Conservation (phyloP, 2,329 filamentous ascomycete genomes). For the Tolypocladium inflatum region DNA sequence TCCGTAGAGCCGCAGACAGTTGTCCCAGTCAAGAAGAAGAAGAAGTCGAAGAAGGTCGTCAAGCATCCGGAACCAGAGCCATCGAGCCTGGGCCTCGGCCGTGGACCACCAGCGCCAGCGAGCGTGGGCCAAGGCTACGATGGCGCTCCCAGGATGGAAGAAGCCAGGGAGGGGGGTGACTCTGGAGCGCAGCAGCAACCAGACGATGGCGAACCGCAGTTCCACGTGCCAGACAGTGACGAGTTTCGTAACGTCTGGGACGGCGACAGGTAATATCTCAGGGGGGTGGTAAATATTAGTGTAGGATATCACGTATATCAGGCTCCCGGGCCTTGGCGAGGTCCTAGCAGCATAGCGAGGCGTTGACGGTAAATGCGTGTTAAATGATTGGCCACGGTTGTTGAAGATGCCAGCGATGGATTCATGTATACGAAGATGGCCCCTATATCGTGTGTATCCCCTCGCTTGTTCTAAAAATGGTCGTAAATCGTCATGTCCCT, state of each 20-base stretch:
- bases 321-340: neutral
- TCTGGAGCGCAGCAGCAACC: conserved; percentile 4
- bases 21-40: conserved; percentile 27
- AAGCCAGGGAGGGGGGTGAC: conserved; percentile 6
- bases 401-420: neutral
- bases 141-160: conserved; percentile 6
- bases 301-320: neutral
- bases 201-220: conserved; percentile 10
- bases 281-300: neutral
- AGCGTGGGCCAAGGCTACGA: conserved; percentile 1
- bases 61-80: conserved; percentile 23
- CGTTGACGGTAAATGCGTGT: conserved; percentile 9
- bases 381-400: neutral
- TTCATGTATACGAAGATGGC: neutral
- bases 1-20: conserved; percentile 14
- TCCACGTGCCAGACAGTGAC: conserved; percentile 26
- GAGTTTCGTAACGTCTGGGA: conserved; percentile 39
- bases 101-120: conserved; percentile 9
- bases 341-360: conserved; percentile 14
- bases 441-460: neutral
- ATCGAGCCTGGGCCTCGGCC: conserved; percentile 14
- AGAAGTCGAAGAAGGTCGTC: conserved; percentile 24
- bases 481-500: neutral
- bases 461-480: neutral
- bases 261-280: neutral